These are phyloP conservation scores for Myriosclerotinia scirpicola DNA, from an alignment of 2,329 filamentous ascomycete genomes.

Conservation along the genomic window DNA sequence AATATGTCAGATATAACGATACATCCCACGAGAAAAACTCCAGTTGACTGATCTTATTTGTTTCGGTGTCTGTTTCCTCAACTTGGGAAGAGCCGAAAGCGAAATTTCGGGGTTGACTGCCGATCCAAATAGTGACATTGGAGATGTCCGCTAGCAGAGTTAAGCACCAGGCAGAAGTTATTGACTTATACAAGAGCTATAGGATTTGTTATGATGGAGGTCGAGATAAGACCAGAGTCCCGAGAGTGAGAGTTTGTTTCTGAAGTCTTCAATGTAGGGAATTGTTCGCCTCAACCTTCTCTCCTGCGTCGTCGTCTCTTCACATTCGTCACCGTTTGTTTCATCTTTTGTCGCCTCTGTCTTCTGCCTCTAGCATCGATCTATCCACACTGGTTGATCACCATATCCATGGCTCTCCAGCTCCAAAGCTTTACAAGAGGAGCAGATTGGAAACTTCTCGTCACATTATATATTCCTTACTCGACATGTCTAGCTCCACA, in stretches of 20 bases:
- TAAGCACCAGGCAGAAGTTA: background rate
- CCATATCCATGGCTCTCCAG: background rate
- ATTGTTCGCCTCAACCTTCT: background rate
- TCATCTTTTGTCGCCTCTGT: background rate
- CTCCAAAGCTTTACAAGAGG: background rate
- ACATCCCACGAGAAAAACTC: background rate
- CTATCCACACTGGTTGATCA: background rate
- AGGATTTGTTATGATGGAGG: background rate
- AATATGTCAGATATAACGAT: background rate
- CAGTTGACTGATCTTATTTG: background rate
- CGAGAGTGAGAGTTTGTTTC: background rate
- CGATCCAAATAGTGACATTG: slow-evolving; percentile 1
- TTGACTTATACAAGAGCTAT: no score
- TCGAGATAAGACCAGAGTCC: background rate
- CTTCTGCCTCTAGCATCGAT: background rate
- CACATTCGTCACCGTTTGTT: background rate
- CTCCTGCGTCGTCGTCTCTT: background rate
- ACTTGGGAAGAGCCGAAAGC: no score
- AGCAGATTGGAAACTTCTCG: background rate
- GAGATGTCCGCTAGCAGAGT: background rate
- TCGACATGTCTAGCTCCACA: background rate
- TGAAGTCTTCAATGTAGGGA: background rate
- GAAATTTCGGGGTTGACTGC: background rate
- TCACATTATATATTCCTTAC: background rate
- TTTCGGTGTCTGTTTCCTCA: background rate